These are phyloP conservation scores for Lepidium africanum DNA, from an alignment of 345 rosid genomes.

Conservation along the genomic window DNA sequence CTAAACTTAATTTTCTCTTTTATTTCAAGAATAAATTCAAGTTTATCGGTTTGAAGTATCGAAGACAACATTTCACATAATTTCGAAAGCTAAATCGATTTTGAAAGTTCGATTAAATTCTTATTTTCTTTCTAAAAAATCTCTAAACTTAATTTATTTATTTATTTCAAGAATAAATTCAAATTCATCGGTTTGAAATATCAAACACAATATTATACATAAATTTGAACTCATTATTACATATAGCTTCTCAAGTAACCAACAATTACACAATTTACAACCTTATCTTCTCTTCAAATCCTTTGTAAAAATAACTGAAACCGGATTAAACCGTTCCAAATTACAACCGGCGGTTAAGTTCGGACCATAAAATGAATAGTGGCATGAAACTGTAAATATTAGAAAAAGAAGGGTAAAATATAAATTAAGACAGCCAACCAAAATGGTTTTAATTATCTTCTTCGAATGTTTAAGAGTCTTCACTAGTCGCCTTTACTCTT, in stretches of 20 bases:
- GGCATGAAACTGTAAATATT: constrained; percentile 42
- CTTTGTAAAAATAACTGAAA: not conserved
- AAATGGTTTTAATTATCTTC: constrained; percentile 15
- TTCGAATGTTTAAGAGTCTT: constrained; percentile 22
- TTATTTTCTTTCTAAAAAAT: too few relatives aligned
- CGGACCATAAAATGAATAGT: constrained; percentile 14
- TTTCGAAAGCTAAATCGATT: too few relatives aligned
- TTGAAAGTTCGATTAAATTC: too few relatives aligned
- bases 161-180: too few relatives aligned
- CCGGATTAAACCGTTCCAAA: not conserved
- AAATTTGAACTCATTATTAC: not conserved
- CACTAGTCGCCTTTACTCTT: constrained; percentile 23
- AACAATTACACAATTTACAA: too few relatives aligned
- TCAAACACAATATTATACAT: too few relatives aligned
- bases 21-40: too few relatives aligned
- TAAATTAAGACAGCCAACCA: constrained; percentile 24
- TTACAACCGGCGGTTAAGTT: not conserved
- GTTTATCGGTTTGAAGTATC: too few relatives aligned
- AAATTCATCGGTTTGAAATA: too few relatives aligned
- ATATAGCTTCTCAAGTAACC: not conserved
- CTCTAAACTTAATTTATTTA: too few relatives aligned
- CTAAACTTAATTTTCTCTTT: too few relatives aligned
- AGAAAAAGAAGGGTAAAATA: constrained; percentile 15
- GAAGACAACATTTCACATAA: too few relatives aligned
- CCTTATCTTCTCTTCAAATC: not conserved